Evolutionary conservation across 352 stramenopile genomes (phyloP).

Genomic region (Poterioochromonas sp.): DNA sequence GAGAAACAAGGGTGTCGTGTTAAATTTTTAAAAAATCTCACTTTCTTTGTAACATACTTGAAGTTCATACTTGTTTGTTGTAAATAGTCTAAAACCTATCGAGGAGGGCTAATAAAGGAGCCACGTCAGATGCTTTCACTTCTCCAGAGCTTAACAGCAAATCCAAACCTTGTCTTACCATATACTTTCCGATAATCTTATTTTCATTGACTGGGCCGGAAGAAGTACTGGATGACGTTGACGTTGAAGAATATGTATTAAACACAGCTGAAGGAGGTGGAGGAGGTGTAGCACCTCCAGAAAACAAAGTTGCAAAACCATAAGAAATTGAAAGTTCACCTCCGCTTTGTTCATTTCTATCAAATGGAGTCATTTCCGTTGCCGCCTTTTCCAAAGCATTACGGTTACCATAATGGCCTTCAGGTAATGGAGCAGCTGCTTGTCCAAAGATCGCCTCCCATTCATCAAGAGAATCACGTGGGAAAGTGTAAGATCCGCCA

Average conservation of each 20-base stretch:
- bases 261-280: neutral
- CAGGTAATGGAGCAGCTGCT: neutral
- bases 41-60: too few relatives aligned
- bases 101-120: neutral
- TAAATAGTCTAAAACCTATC: neutral
- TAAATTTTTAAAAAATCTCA: too few relatives aligned
- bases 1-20: too few relatives aligned
- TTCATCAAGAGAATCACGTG: neutral
- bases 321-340: neutral
- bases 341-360: neutral
- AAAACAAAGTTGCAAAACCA: neutral
- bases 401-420: neutral
- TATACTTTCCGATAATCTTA: neutral
- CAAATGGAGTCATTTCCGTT: neutral
- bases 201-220: neutral
- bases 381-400: neutral
- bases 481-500: neutral
- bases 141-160: neutral
- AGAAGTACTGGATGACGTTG: neutral
- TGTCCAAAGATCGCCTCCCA: neutral
- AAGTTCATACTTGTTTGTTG: too few relatives aligned
- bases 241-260: neutral
- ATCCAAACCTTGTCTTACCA: conserved; percentile 2
- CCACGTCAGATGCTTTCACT: neutral
- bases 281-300: neutral